A percentile compares a stretch with the other conserved stretches of the same genome.
Evolutionary conservation across 1,284 basidiomycete genomes (phyloP).

Genomic region (Earliella scabrosa): DNA sequence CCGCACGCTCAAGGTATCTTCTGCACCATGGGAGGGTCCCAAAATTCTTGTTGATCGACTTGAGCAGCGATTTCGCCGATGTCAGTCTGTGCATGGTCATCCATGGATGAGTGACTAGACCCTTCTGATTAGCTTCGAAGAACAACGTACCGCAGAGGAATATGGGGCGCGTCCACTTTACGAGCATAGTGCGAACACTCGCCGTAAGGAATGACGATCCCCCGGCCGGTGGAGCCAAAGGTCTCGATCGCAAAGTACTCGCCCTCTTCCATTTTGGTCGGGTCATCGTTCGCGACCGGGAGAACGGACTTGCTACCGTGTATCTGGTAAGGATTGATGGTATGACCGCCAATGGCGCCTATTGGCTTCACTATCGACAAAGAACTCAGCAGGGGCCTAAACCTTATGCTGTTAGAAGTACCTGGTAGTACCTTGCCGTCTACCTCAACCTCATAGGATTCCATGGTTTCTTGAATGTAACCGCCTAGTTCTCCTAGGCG

Average conservation of each 20-base stretch:
- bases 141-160: slow-evolving; percentile 65
- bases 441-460: slow-evolving; percentile 96
- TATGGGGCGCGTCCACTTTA: slow-evolving; percentile 70
- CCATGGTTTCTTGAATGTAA: slow-evolving; percentile 98
- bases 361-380: slow-evolving; percentile 89
- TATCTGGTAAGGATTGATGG: slow-evolving; percentile 88
- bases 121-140: neutral
- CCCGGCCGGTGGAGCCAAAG: slow-evolving; percentile 96
- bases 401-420: too few species aligned
- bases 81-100: slow-evolving; percentile 59
- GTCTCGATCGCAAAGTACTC: slow-evolving; percentile 99
- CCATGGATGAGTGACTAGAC: neutral
- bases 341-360: slow-evolving; percentile 90
- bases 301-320: slow-evolving; percentile 90
- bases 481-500: slow-evolving; percentile 93
- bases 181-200: slow-evolving; percentile 95
- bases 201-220: slow-evolving; percentile 91
- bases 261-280: slow-evolving; percentile 98
- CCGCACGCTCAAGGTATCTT: slow-evolving; percentile 89
- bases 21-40: slow-evolving; percentile 96
- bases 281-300: slow-evolving; percentile 88
- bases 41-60: slow-evolving; percentile 92
- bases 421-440: slow-evolving; percentile 86
- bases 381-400: too few species aligned
- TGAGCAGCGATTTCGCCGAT: slow-evolving; percentile 86